Evolutionary conservation across 495 filamentous ascomycete genomes (phyloP), one percentile per base, ranked within the genome.

Genomic region (Bryoglossum gracile): DNA sequence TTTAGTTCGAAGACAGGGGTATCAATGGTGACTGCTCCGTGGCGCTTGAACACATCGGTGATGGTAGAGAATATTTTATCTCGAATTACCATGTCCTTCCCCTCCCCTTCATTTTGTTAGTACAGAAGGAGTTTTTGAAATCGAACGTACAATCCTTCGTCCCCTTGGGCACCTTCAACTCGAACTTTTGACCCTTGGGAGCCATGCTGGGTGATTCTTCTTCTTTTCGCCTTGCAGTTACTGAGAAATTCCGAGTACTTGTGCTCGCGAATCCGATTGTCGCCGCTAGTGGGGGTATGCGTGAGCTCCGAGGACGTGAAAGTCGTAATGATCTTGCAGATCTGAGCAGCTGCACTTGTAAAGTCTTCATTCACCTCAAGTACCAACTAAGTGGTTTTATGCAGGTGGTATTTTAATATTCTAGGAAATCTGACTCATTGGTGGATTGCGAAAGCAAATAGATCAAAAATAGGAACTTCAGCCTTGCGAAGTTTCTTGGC

Each of bases 1-100:
- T 80, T 78, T 28, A 87, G 73, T 60, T 89, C 84, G 63, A 88
- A 89, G 32, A 89, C 80, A 30, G 86, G 86, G 40, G 88, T 94
- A 65, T 94, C 88, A 50, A 94, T 82, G 50, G 84, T 84, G 38
- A 87, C 83, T 13, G 80, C 88, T 61, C 87, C 87, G 73, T 94
- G 86, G 57, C 86, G 86, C 69, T 88, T 85, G 71, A 96, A 95
- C 57, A 94, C 87, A 48, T 82, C 68, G 51, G 81, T 83, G 65
- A 94, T 89, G 50, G 77, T 84, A 54, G 70, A 76, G 68, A 92
- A 92, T 63, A 94, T 92, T 63, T 78, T 79, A 66, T 94, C 87
- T 48, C 86, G 79, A 51, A 89, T 77, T 26, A 85, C 75, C 77
- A 85, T 85, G 61, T 86, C 83, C 56, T 69, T 74, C 34, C 84